Evolutionary conservation across 2,329 filamentous ascomycete species (phyloP), one percentile per base, ranked within the genome.

Genomic region (Aureobasidium sp.): DNA sequence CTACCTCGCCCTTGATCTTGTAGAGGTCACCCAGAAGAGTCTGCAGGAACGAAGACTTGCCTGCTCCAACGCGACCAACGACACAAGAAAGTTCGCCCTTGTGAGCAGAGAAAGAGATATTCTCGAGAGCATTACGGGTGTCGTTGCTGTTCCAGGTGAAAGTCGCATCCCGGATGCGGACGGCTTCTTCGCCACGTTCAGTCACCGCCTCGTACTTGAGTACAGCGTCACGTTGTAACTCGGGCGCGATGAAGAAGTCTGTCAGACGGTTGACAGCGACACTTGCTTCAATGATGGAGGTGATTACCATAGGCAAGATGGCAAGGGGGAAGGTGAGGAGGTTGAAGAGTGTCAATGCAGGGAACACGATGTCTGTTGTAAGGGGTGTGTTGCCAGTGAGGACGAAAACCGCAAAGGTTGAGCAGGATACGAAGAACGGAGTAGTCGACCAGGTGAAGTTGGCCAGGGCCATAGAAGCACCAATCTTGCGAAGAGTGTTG

Each of bases 401-500:
- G 37, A 97, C 94, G 68, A 96, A 99, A 34, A 97, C 89, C 10
- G 90, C 87, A 71, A 99, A 99, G 0, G 94, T 99, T 10, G 90
- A 91, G 78, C 94, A 99, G 1, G 94, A 97, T 3, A 99, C 95
- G 54, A 99, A 82, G 78, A 99, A 99, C 2, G 94, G 95, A 1
- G 94, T 97, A 0, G 91, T 96, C 59, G 89, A 95, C 94, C 94
- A 99, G 13, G 93, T 97, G 69, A 99, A 99, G 71, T 96, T 99
- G 64, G 94, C 91, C 71, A 97, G 83, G 2, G 94, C 90, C 74
- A 97, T 92, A 2, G 91, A 90, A 27, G 92, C 93, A 64, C 94
- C 94, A 68, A 99, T 99, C 76, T 93, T 97, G 65, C 94, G 88
- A 61, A 99, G 82, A 30, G 95, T 99, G 78, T 94, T 94, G 61